Evolutionary conservation across 169 alveolate genomes (phyloP), one percentile per base, ranked within the genome.

Genomic region (Cardiosporidium cionae): DNA sequence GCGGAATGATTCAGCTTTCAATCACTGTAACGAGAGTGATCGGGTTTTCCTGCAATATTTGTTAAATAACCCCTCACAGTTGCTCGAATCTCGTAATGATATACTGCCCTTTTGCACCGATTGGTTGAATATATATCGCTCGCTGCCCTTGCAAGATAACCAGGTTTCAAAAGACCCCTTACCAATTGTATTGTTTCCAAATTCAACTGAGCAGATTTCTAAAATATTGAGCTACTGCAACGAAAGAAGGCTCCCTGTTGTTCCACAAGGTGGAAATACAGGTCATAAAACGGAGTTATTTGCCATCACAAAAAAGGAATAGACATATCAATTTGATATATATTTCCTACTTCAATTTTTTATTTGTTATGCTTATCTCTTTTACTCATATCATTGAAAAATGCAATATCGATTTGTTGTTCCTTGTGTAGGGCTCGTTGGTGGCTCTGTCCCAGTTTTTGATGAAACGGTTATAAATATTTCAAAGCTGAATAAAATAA

Each of bases 211-310:
- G 52, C 74, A 91, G 83, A 78, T 87, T 0, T 31, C 78, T 9
- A 3, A 72, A 4, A 64, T 89, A 0, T 63, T 91, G 52, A 64
- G 70, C 29, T 82, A 84, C 71, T 91, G 94, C 80, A 80, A 84
- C 69, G 75, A 84, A 6, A 44, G 77, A 34, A 67, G 36, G 29
- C 23, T 91, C 7, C 90, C 89, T 6, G 86, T 91, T 7, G 84
- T 78, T 4, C 91, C 93, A 31, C 83, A 91, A 80, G 90, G 90
- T 2, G 96, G 96, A 7, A 91, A 91, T 70, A 91, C 96, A 16
- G 92, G 93, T 28, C 16, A 44, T 44, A n/a, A 44, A 44, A n/a
- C n/a, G 16, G n/a, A 44, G 16, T n/a, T 16, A 16, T 44, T 44
- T 16, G n/a, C 27, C 58, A n/a, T n/a, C n/a, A n/a, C n/a, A n/a